Percentiles rank a stretch among this genome's conserved stretches.
Evolutionary conservation across 2,329 filamentous ascomycete species (phyloP).

Genomic region (Ophiostoma montium): DNA sequence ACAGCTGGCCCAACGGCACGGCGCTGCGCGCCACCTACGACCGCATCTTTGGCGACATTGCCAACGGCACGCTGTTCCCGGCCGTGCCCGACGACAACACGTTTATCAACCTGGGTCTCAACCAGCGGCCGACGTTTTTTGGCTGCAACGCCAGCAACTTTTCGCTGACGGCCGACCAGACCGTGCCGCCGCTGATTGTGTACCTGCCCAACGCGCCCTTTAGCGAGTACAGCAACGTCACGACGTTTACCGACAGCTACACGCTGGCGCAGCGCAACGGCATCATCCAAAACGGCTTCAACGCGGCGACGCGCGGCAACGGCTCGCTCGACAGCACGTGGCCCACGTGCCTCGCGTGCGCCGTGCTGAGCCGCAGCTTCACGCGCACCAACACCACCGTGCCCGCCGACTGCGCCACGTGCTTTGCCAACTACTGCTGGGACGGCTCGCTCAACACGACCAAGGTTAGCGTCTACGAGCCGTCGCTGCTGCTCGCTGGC

Average conservation of each 20-base stretch:
- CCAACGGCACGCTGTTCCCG: constrained; percentile 43
- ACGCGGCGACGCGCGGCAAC: constrained; percentile 73
- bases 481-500: constrained; percentile 17
- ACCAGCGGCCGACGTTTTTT: constrained; percentile 47
- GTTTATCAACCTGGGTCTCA: constrained; percentile 44
- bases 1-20: constrained; percentile 46
- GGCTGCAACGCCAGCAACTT: constrained; percentile 36
- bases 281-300: constrained; percentile 77
- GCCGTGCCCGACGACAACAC: constrained; percentile 38
- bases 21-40: constrained; percentile 44
- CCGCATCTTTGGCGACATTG: constrained; percentile 32
- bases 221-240: constrained; percentile 59
- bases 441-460: constrained; percentile 47
- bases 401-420: constrained; percentile 58
- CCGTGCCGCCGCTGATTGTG: constrained; percentile 20
- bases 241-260: constrained; percentile 58
- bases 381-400: constrained; percentile 53
- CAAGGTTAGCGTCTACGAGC: constrained; percentile 18
- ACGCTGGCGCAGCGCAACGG: constrained; percentile 52
- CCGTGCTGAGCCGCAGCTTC: constrained; percentile 64
- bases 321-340: constrained; percentile 59
- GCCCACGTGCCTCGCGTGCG: constrained; percentile 77
- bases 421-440: constrained; percentile 85
- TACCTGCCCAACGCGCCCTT: constrained; percentile 85
- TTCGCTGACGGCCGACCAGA: constrained; percentile 11